Evolutionary conservation across 441 rosid species (phyloP).

Genomic region (Euphorbia corollata): DNA sequence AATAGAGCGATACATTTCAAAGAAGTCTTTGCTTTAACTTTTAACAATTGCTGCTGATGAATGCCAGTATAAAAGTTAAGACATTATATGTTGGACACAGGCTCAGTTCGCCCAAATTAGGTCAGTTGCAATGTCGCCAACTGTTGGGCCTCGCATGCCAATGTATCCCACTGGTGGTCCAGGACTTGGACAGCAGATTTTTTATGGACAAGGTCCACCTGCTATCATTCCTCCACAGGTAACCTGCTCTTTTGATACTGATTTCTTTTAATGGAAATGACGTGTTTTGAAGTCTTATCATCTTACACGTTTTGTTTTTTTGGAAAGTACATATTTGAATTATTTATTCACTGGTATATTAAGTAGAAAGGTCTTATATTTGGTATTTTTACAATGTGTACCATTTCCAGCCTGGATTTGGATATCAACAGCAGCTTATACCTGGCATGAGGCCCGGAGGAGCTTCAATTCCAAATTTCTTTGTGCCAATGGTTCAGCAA

Average conservation of each 20-base stretch:
- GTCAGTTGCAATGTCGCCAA: conserved; percentile 51
- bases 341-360: not conserved
- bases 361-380: not conserved
- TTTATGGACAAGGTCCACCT: conserved; percentile 80
- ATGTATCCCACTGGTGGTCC: conserved; percentile 68
- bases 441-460: conserved; percentile 76
- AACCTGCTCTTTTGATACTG: conserved; percentile 9
- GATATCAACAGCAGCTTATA: conserved; percentile 69
- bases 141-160: conserved; percentile 65
- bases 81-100: conserved; percentile 24
- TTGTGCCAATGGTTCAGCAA: conserved; percentile 62
- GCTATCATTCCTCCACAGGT: conserved; percentile 63
- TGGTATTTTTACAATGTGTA: not conserved
- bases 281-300: not conserved
- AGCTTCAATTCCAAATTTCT: conserved; percentile 59
- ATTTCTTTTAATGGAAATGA: not conserved
- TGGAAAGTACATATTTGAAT: not conserved
- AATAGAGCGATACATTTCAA: not conserved
- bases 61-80: not conserved
- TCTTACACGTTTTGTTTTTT: not conserved
- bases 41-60: not conserved
- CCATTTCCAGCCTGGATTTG: conserved; percentile 48
- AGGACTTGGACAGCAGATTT: conserved; percentile 61
- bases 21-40: not conserved
- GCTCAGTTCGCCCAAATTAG: conserved; percentile 75